Base-by-base conservation (phyloP, 2,329 filamentous ascomycete genomes). In the Colletotrichum abscissum region DNA sequence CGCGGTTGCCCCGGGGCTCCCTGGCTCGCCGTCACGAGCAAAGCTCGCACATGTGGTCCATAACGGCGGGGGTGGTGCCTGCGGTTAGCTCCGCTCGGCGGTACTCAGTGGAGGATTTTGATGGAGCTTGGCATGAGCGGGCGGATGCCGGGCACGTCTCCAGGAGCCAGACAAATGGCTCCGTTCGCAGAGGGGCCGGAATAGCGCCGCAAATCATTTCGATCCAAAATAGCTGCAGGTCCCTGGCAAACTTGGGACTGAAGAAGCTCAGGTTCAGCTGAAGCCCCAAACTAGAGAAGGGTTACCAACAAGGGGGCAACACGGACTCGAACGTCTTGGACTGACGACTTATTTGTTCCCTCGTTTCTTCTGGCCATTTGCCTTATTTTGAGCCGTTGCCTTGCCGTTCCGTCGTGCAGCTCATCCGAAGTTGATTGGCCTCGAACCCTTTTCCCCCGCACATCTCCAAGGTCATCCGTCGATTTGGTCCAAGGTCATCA, bases 161-260 rank as follows among this genome's bases (percentile, higher is more conserved):
- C 46, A 63, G 46, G 33, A 69, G 54, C 66, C 55, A 70, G 67
- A 22, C 59, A 56, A 70, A 73, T 56, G 60, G 66, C 60, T 49
- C 70, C 60, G 70, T 56, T 64, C 19, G 30, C 55, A 73, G 70
- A 73, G 60, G 67, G 67, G 67, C 71, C 71, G 71, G n/a, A 73
- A 66, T 73, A 73, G 67, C 49, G 60, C 71, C 71, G 71, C 62
- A 52, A 24, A 71, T 60, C 55, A 57, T 42, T 38, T 62, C 35
- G 54, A 56, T 63, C 68, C 55, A 72, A 72, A 72, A 69, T 72
- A 69, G 65, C 65, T 63, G 30, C 30, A 46, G 62, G 54, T 49
- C 62, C 62, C 62, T 63, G 62, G 46, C 46, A 35, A n/a, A 19
- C 14, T 30, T 42, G 46, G 62, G 30, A 63, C 62, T 22, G 62